Base-by-base conservation (phyloP, 2,329 filamentous ascomycete genomes). In the Sclerotinia sclerotiorum region DNA sequence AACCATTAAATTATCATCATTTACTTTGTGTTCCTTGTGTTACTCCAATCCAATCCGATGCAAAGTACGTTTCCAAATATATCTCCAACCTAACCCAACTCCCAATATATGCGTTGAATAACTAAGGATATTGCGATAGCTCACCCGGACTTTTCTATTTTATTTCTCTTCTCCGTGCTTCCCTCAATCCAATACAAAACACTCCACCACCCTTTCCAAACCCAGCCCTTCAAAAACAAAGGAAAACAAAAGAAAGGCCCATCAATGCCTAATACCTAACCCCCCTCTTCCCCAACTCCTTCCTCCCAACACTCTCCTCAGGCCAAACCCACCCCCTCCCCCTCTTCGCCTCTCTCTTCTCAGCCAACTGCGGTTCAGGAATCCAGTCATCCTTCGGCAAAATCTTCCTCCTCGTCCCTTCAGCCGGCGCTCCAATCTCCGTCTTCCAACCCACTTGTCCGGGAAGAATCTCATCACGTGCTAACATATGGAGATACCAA, bases 261-360 rank as follows among this genome's bases (percentile, higher is more conserved):
- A n/a, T n/a, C n/a, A n/a, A n/a, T n/a, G n/a, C n/a, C 19, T 61
- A 70, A 73, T 89, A 89, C 70, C 83, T 80, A 49, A 90, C 86
- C 21, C 87, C 87, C 68, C 87, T 82, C 81, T 87, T 88, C 6
- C 88, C 89, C 65, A 90, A 82, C 81, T 94, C 90, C 80, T 91
- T 88, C 74, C 90, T 83, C 11, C 88, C 88, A 15, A 93, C 82
- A 3, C 88, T 83, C 74, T 93, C 91, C 75, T 93, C 90, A 1
- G 91, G 91, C 80, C 88, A 85, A 0, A 92, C 85, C 91, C 91
- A 94, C 0, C 90, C 91, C 42, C 91, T 81, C 2, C 86, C 83
- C 29, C 90, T 80, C 85, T 93, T 93, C 27, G 90, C 88, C 79
- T 91, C 89, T 69, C 87, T 82, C 88, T 91, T 95, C 85, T 91